Base-by-base conservation (phyloP, 192 early-diverging fungal genomes). In the Podila verticillata region DNA sequence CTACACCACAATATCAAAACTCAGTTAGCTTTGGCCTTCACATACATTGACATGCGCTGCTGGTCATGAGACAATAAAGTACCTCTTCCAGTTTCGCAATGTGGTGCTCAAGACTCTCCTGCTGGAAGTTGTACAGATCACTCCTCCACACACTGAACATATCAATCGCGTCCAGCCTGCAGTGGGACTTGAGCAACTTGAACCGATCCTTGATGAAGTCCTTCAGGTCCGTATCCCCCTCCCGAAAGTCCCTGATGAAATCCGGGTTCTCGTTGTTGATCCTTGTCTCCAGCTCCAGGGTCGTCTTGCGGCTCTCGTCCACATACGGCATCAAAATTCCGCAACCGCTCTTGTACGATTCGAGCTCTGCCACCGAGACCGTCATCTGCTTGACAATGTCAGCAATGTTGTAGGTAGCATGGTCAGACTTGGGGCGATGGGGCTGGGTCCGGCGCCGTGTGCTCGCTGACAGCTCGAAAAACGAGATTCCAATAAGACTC, bases 181-280 rank as follows among this genome's bases (percentile, higher is more conserved):
- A 72, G 35, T 72, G 60, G 1, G 61, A 58, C 57, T 80, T 80
- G 66, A 80, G 58, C 65, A 80, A 22, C 48, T 66, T 66, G 20
- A 80, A 68, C 34, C 65, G 77, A 20, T 80, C 69, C 61, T 80
- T 80, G 61, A 80, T 80, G 65, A 80, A 72, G 7, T 80, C 77
- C 44, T 72, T 80, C 5, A 35, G 29, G 7, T 66, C 77, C 4
- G 66, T 3, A 28, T 70, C 62, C 17, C 77, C 71, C 34, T 72
- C 70, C 3, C 69, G 77, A n/a, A 72, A 72, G 36, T 80, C 77
- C 2, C 60, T 49, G 51, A 80, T 68, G 32, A 60, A 80, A 4
- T 72, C 70, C 49, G 77, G 77, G 20, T 80, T 80, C n/a, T 57
- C 58, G 51, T 68, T 67, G 58, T 48, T 44, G 4, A 80, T 28